Base-by-base conservation (phyloP, 2,329 filamentous ascomycete genomes). In the Aspergillus niger region DNA sequence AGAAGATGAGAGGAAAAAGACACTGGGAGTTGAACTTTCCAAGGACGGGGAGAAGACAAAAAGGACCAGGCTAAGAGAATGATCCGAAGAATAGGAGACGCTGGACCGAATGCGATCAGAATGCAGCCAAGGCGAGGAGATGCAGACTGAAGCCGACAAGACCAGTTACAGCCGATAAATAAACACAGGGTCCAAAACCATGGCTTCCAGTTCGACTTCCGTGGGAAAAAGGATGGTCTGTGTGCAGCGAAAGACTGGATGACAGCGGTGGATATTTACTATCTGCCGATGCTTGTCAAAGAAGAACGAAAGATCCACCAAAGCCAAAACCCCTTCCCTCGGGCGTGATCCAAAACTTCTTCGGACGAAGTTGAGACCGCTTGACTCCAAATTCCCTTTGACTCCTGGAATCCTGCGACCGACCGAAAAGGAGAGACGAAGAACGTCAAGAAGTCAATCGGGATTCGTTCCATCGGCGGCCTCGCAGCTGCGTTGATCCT, bases 111-210 rank as follows among this genome's bases (percentile, higher is more conserved):
- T 50, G 49, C 58, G 32, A 57, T 36, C 26, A 38, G 36, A 36
- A 38, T 39, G 57, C 41, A 54, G 41, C 39, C 57, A 59, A 54
- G 57, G 43, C 41, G 49, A 44, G 22, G 22, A 11, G 43, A 24
- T 24, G 43, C 43, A 26, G 43, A 24, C 3, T 36, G 32, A 36
- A 36, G 24, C 26, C 20, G 26, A n/a, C 13, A 26, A 26, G 24
- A 49, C 24, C 4, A 28, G 47, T 49, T 28, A 49, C 26, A 30
- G 47, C 8, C 47, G 53, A 61, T 55, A 61, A 61, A 61, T 55
- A 61, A 47, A 51, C 3, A 39, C 20, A 20, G 24, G 30, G 36
- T 32, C 53, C 36, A 51, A 28, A 48, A 52, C 7, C 47, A 17
- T 48, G 22, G 44, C 20, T 48, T 28, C 22, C 4, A 48, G 20